Evolutionary conservation across 2,329 filamentous ascomycete genomes (phyloP).

Genomic region (Nemania serpens): DNA sequence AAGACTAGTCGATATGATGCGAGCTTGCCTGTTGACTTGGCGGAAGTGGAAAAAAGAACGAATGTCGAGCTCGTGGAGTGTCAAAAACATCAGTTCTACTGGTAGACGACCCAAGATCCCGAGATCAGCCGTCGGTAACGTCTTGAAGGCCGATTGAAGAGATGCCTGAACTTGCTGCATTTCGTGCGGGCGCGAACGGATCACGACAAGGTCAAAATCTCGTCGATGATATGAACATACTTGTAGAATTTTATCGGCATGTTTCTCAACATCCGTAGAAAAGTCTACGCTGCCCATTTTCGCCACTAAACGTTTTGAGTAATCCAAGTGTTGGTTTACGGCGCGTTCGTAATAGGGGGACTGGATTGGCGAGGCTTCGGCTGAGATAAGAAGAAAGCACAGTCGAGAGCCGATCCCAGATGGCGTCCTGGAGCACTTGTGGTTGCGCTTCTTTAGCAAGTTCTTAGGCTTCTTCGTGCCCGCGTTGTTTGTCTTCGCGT

Average conservation of each 20-base stretch:
- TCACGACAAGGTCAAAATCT: conserved; percentile 28
- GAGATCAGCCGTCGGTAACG: conserved; percentile 25
- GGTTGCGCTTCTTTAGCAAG: no score
- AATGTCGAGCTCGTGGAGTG: conserved; percentile 29
- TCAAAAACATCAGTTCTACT: conserved; percentile 26
- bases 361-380: no score
- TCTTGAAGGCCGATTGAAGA: conserved; percentile 31
- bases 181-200: conserved; percentile 29
- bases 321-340: no score
- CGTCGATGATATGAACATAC: conserved; percentile 32
- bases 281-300: conserved; percentile 5
- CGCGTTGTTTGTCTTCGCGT: no score
- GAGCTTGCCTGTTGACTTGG: conserved; percentile 25
- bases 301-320: not conserved
- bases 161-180: conserved; percentile 30
- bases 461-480: no score
- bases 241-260: conserved; percentile 25
- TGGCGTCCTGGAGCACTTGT: no score
- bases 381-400: no score
- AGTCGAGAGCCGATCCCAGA: no score
- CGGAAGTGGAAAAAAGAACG: conserved; percentile 26
- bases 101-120: conserved; percentile 26
- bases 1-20: conserved; percentile 24
- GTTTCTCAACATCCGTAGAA: not conserved
- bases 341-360: no score